These are phyloP conservation scores for Citropsis articulata DNA, from an alignment of 345 rosid species.

Conservation along the genomic window DNA sequence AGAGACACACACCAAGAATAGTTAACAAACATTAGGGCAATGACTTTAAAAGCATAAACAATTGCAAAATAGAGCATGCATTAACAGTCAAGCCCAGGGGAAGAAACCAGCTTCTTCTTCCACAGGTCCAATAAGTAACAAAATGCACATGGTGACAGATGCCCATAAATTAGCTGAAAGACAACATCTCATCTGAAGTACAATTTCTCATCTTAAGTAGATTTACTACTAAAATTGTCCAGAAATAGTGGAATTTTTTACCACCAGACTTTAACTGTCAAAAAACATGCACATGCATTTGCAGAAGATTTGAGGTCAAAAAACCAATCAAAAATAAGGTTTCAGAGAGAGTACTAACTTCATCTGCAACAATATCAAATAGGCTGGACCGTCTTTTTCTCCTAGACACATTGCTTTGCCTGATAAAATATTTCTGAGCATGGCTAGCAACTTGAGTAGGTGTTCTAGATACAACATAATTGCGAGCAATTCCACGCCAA, in stretches of 20 bases:
- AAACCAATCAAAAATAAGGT: slow-evolving; percentile 17
- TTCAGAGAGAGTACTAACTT: slow-evolving; percentile 42
- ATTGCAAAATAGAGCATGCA: neutral
- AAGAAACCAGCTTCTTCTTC: neutral
- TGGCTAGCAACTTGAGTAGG: slow-evolving; percentile 99
- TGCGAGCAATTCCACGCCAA: slow-evolving; percentile 98
- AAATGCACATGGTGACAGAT: neutral
- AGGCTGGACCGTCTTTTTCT: slow-evolving; percentile 98
- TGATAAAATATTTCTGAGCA: slow-evolving; percentile 94
- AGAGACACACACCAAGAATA: neutral
- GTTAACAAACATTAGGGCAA: neutral
- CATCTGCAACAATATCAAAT: slow-evolving; percentile 89
- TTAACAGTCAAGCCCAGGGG: neutral
- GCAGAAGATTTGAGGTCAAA: slow-evolving; percentile 3
- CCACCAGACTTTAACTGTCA: neutral
- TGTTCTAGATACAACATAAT: slow-evolving; percentile 80
- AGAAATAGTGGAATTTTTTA: neutral
- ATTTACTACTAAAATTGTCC: neutral
- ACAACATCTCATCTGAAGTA: neutral
- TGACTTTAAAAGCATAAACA: neutral
- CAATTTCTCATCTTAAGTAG: neutral
- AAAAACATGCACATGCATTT: slow-evolving; percentile 7
- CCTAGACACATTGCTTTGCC: slow-evolving; percentile 75
- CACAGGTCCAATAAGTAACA: neutral
- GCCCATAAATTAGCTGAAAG: neutral